phyloP scores from a whole-genome alignment of 495 filamentous ascomycete genomes.

The Parachaetomium inaequale region DNA sequence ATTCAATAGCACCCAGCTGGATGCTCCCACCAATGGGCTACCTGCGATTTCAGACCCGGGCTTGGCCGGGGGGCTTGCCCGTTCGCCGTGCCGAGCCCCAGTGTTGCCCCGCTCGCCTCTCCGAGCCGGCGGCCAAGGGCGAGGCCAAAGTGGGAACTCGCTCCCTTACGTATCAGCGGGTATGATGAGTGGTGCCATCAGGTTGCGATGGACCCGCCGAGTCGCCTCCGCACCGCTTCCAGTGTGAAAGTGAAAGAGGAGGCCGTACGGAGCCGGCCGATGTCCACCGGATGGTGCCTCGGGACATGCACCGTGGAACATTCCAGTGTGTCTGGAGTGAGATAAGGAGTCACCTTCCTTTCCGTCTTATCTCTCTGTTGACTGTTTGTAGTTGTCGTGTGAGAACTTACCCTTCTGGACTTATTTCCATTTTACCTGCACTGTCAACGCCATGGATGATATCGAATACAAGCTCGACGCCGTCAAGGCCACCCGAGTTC shows the following conservation, averaged over 20 bases:
- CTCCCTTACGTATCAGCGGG: conserved; percentile 8
- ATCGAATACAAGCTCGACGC: conserved; percentile 46
- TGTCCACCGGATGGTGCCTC: conserved; percentile 12
- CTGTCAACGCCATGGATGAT: conserved; percentile 27
- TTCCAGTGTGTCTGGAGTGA: background rate
- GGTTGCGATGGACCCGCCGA: conserved; percentile 3
- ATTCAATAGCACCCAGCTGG: conserved; percentile 9
- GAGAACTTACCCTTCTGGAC: background rate
- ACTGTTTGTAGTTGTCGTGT: background rate
- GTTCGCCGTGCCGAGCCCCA: background rate
- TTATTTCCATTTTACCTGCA: background rate
- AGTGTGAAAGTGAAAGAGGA: background rate
- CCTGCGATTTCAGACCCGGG: background rate
- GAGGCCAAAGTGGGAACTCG: background rate
- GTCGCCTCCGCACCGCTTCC: background rate
- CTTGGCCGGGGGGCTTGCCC: background rate
- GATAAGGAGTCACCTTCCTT: conserved; percentile 4
- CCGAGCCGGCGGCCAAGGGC: background rate
- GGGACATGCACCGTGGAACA: background rate
- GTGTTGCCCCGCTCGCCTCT: background rate
- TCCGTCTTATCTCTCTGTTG: background rate
- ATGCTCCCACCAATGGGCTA: background rate
- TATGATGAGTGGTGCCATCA: conserved; percentile 3
- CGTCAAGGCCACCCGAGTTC: conserved; percentile 46
- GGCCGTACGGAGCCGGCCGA: conserved; percentile 26